Base-by-base conservation (phyloP, 768 basidiomycete species). In the Grammothele lineata region DNA sequence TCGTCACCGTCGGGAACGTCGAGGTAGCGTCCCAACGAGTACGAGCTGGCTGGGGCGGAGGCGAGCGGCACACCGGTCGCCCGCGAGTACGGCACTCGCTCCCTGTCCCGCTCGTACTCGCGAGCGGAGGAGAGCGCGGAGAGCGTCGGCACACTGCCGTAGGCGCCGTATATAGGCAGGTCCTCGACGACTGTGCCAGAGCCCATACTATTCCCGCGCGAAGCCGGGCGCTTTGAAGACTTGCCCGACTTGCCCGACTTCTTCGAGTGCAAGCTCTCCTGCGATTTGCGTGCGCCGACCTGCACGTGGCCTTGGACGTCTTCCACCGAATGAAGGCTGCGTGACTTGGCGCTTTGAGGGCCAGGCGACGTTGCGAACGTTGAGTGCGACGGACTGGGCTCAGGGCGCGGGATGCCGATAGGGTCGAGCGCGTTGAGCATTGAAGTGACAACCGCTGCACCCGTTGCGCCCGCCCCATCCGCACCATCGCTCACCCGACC, bases 31-130 rank as follows among this genome's bases (percentile, higher is more conserved):
- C 61, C 60, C 2, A 62, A 58, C 10, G 65, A 64, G 19, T 48
- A 48, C 6, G 62, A 53, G 35, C 18, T 36, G 9, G 35, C 7
- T 9, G 41, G 23, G 9, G 71, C 54, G 0, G 77, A 75, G 2
- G 55, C 23, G n/a, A 54, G 49, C 21, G 56, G 56, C 70, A 77
- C 77, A 44, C 80, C 77, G 67, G 80, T 78, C 57, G 66, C 70
- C 26, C 77, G 71, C 9, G 34, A n/a, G 38, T 61, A 50, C 27
- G 7, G 27, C 14, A 7, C 27, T 14, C 27, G 27, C 14, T 30
- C 8, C 27, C 14, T 30, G 8, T 14, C 27, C 27, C 27, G 7
- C 8, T 30, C 27, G 8, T 30, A 7, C 27, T 58, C 51, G 25
- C 14, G 9, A 45, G 41, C 15, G 3, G 51, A 26, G 4, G 37